Conservation (phyloP, 202 grass and related monocot genomes). For the Bolboschoenoplectus hybrid region DNA sequence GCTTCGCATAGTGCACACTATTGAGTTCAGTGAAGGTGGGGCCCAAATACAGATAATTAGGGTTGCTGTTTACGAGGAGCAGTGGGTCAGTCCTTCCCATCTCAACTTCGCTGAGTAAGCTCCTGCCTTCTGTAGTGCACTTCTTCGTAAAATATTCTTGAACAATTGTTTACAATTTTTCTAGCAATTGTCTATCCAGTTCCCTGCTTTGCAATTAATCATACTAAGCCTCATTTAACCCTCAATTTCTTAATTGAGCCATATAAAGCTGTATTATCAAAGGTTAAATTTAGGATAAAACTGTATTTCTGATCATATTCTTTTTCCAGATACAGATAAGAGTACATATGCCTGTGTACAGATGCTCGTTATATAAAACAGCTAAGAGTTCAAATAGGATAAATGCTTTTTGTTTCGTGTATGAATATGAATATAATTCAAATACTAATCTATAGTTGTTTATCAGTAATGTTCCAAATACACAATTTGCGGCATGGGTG, state of each 20-base stretch:
- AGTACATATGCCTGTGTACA: neutral
- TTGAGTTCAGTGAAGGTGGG: conserved; percentile 87
- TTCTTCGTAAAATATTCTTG: neutral
- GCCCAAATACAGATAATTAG: conserved; percentile 82
- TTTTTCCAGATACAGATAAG: conserved; percentile 26
- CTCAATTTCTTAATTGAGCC: neutral
- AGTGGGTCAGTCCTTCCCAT: conserved; percentile 76
- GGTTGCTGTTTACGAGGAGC: conserved; percentile 89
- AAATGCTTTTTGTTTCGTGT: neutral
- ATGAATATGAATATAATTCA: neutral
- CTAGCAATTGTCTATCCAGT: neutral
- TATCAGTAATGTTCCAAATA: neutral
- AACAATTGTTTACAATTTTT: neutral
- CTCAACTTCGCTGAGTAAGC: conserved; percentile 72
- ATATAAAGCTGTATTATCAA: neutral
- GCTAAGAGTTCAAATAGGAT: neutral
- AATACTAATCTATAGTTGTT: conserved; percentile 5
- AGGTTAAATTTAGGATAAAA: neutral
- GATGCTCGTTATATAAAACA: neutral
- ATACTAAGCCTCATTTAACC: neutral
- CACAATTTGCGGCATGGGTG: conserved; percentile 2
- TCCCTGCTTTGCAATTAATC: neutral
- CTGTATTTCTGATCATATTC: neutral
- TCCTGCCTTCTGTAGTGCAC: conserved; percentile 6
- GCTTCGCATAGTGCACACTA: conserved; percentile 84